These are phyloP conservation scores for Aechmea fasciata DNA, from an alignment of 176 grass and related monocot genomes.

Conservation along the genomic window DNA sequence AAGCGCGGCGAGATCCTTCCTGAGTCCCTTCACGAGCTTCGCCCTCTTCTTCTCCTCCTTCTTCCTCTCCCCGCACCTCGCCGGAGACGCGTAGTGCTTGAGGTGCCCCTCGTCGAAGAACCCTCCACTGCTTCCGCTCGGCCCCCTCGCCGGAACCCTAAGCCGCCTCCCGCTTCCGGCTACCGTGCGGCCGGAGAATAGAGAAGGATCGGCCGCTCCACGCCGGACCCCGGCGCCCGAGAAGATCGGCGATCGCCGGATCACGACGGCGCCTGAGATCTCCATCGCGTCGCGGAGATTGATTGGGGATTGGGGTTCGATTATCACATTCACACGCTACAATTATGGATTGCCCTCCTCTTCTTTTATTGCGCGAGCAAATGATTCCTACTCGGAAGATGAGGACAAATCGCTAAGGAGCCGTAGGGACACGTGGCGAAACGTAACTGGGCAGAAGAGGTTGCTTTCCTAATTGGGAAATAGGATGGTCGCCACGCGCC, in stretches of 20 bases:
- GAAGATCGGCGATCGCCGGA: slow-evolving; percentile 7
- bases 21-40: slow-evolving; percentile 32
- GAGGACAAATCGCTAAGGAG: no score
- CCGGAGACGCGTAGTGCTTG: slow-evolving; percentile 19
- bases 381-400: no score
- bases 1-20: slow-evolving; percentile 27
- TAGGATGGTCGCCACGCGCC: background rate
- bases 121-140: background rate
- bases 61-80: slow-evolving; percentile 10
- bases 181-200: background rate
- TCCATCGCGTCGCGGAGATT: slow-evolving; percentile 8
- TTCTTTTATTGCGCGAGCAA: no score
- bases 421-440: background rate
- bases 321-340: background rate
- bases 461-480: background rate
- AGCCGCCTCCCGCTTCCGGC: background rate
- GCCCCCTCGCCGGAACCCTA: slow-evolving; percentile 10
- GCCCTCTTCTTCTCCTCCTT: slow-evolving; percentile 32
- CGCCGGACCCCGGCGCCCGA: background rate
- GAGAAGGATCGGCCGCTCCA: background rate
- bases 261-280: slow-evolving; percentile 16
- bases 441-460: background rate
- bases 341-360: no score
- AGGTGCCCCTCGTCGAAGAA: slow-evolving; percentile 28
- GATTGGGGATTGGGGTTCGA: background rate